Percentiles rank a stretch among this genome's conserved stretches.
phyloP scores from a whole-genome alignment of 805 yeast genomes.

The Grigorovia jiainica region DNA sequence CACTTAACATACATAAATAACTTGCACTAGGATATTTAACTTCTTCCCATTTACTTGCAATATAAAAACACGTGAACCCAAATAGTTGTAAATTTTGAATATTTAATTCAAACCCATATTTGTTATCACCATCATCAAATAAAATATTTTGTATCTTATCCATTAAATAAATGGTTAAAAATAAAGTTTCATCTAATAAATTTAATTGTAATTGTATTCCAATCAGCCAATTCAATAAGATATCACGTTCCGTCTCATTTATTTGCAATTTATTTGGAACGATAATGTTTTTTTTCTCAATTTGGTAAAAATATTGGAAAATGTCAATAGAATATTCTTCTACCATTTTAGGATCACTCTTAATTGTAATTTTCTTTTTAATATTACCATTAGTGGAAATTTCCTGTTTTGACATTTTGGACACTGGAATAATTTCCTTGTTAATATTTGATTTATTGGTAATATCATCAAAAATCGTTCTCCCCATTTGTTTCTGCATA shows the following conservation, averaged over 20 bases:
- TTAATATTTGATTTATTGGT: background rate
- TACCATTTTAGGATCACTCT: slow-evolving; percentile 69
- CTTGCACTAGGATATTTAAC: slow-evolving; percentile 80
- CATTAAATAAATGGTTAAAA: slow-evolving; percentile 71
- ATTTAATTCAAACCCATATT: slow-evolving; percentile 44
- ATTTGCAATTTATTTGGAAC: slow-evolving; percentile 14
- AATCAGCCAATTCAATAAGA: slow-evolving; percentile 83
- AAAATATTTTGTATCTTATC: slow-evolving; percentile 46
- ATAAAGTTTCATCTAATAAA: slow-evolving; percentile 75
- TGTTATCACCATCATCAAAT: slow-evolving; percentile 23
- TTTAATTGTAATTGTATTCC: slow-evolving; percentile 77
- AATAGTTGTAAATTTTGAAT: slow-evolving; percentile 71
- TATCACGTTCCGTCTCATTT: slow-evolving; percentile 42
- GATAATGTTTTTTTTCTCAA: slow-evolving; percentile 63
- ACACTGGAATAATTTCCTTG: no score
- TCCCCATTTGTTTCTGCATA: background rate
- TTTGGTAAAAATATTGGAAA: slow-evolving; percentile 61
- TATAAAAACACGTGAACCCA: slow-evolving; percentile 75
- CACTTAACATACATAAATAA: slow-evolving; percentile 74
- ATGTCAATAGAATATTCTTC: slow-evolving; percentile 84
- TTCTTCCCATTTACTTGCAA: slow-evolving; percentile 88
- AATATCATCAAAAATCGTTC: background rate
- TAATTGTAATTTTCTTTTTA: background rate
- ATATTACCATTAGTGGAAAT: background rate
- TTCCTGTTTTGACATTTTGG: background rate